Evolutionary conservation across 768 basidiomycete genomes (phyloP), one percentile per base, ranked within the genome.

Genomic region (Mycena vulgaris): DNA sequence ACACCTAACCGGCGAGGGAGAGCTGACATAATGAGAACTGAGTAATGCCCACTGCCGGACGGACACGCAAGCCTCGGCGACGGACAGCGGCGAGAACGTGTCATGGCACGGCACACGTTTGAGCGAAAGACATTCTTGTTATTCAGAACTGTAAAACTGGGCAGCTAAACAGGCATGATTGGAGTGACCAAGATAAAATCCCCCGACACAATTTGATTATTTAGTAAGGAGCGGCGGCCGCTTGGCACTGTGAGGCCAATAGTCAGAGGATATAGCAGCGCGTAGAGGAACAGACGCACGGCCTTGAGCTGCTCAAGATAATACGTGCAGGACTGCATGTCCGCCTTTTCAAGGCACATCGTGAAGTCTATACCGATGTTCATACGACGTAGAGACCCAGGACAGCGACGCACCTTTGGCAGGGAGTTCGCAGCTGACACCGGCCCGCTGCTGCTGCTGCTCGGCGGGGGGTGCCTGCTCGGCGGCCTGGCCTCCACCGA

Each of bases 391-490:
- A 28, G 47, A 40, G 53, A 27, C 16, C 51, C 39, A 63, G 66
- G 49, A 7, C 8, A 5, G 23, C 31, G 79, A 59, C 21, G 31
- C 1, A 92, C 92, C 94, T 83, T 94, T 95, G 3, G 95, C 95
- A 80, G 95, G 94, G 65, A 85, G 80, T 47, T 95, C 93, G 74
- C 95, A 97, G 73, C 83, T 87, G 31, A 85, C 77, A 5, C 85
- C 86, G 1, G 77, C 45, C 78, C 85, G 82, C 61, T 87, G 83
- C 48, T 89, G 75, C 79, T 85, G 83, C 63, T 81, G 86, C 25
- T 90, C 87, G 5, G 87, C 79, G 16, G 88, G 85, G 27, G 84
- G 85, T 19, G 89, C 86, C 31, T 84, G 85, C 2, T 84, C 82
- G 10, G 86, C 79, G 17, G 88, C 75, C 40, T 86, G 80, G 0